These are phyloP conservation scores for Salix exigua DNA, from an alignment of 345 rosid species.

Conservation along the genomic window DNA sequence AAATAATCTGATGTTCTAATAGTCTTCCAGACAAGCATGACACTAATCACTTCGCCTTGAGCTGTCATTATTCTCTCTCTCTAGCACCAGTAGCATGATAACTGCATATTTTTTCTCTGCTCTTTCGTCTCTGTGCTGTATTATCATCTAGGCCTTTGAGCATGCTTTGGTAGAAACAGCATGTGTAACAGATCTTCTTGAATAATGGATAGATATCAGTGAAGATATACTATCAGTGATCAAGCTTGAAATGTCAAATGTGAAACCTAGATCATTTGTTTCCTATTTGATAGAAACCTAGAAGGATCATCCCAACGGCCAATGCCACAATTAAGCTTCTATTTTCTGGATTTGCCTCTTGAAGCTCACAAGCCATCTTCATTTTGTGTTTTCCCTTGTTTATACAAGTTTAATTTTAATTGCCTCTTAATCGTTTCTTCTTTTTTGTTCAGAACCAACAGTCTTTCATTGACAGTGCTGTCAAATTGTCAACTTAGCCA, in stretches of 20 bases:
- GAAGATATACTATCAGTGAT: background rate
- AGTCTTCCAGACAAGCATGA: conserved; percentile 3
- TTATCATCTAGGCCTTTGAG: background rate
- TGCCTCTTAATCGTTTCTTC: no score
- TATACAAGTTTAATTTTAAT: no score
- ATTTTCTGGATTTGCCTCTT: background rate
- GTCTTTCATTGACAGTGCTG: no score
- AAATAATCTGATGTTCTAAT: conserved; percentile 2
- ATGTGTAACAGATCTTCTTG: background rate
- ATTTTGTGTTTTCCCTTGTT: no score
- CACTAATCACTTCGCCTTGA: background rate
- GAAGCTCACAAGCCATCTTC: background rate
- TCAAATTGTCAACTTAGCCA: no score
- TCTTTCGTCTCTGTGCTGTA: background rate
- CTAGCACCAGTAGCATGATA: no score
- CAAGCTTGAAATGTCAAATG: background rate
- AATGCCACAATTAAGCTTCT: background rate
- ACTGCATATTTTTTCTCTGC: background rate
- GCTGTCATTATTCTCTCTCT: background rate
- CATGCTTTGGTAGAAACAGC: background rate
- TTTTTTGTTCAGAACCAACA: no score
- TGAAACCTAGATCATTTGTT: background rate
- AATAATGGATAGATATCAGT: background rate
- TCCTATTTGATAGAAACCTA: background rate
- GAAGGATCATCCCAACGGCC: background rate